Percentiles rank a stretch among this genome's conserved stretches.
phyloP scores from a whole-genome alignment of 192 early-diverging fungal genomes.

The Backusella mclennaniae region DNA sequence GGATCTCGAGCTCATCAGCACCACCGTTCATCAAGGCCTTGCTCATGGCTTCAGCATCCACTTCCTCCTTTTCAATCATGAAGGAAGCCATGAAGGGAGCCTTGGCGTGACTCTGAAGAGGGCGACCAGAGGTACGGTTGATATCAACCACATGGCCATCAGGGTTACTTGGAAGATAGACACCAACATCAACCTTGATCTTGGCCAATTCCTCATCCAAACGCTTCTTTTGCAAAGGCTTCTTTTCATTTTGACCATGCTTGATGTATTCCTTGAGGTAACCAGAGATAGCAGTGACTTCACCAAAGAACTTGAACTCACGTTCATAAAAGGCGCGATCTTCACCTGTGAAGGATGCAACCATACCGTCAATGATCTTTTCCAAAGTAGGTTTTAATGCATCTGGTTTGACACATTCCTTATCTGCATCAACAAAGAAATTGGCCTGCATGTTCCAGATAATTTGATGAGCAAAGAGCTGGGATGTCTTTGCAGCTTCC shows the following conservation, averaged over 20 bases:
- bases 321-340: constrained; percentile 93
- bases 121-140: constrained; percentile 89
- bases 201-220: constrained; percentile 97
- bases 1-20: constrained; percentile 31
- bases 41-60: constrained; percentile 56
- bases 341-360: constrained; percentile 75
- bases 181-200: constrained; percentile 93
- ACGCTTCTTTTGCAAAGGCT: constrained; percentile 70
- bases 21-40: constrained; percentile 33
- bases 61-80: constrained; percentile 66
- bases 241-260: constrained; percentile 87
- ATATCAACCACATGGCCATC: constrained; percentile 94
- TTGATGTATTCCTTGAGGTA: constrained; percentile 94
- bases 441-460: constrained; percentile 99
- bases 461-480: constrained; percentile 99
- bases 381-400: constrained; percentile 88
- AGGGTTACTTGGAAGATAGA: constrained; percentile 97
- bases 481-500: constrained; percentile 89
- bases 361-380: constrained; percentile 81
- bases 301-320: constrained; percentile 94
- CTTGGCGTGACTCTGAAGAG: constrained; percentile 97
- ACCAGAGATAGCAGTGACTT: constrained; percentile 97
- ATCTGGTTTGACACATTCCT: constrained; percentile 62
- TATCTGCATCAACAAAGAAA: constrained; percentile 74
- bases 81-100: constrained; percentile 99